Conservation (phyloP, 2,329 filamentous ascomycete species). For the Cladosporium phlei region DNA sequence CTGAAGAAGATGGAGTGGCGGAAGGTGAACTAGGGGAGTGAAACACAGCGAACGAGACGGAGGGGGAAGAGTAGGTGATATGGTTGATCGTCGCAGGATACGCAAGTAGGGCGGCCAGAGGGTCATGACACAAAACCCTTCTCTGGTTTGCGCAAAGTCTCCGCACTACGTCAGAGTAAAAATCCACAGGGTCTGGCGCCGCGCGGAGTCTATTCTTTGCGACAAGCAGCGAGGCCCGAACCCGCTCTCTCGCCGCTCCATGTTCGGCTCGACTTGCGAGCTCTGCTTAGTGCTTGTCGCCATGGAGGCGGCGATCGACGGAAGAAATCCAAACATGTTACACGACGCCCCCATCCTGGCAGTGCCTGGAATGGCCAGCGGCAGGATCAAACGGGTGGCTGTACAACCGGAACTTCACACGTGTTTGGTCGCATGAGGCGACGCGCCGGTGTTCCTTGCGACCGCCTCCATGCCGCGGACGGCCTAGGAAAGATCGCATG, state of each 20-base stretch:
- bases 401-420: conserved; percentile 3
- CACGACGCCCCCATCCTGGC: neutral
- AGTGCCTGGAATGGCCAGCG: neutral
- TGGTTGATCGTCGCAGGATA: conserved; percentile 7
- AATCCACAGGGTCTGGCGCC: conserved; percentile 14
- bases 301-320: conserved; percentile 3
- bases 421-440: conserved; percentile 4
- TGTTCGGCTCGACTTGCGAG: conserved; percentile 12
- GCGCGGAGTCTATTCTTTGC: conserved; percentile 12
- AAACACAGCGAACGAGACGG: conserved; percentile 4
- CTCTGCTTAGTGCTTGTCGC: neutral
- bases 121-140: conserved; percentile 12
- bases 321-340: too few relatives aligned
- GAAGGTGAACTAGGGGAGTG: neutral
- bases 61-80: conserved; percentile 5
- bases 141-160: conserved; percentile 5
- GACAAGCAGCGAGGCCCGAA: conserved; percentile 5
- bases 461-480: conserved; percentile 6
- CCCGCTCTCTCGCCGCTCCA: neutral
- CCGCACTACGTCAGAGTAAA: conserved; percentile 10
- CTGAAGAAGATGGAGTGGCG: neutral
- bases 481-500: neutral
- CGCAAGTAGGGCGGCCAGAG: conserved; percentile 11
- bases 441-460: neutral
- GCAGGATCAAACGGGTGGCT: conserved; percentile 12